Evolutionary conservation across 179 eudicot genomes (phyloP).

Genomic region (Nepenthes alata): DNA sequence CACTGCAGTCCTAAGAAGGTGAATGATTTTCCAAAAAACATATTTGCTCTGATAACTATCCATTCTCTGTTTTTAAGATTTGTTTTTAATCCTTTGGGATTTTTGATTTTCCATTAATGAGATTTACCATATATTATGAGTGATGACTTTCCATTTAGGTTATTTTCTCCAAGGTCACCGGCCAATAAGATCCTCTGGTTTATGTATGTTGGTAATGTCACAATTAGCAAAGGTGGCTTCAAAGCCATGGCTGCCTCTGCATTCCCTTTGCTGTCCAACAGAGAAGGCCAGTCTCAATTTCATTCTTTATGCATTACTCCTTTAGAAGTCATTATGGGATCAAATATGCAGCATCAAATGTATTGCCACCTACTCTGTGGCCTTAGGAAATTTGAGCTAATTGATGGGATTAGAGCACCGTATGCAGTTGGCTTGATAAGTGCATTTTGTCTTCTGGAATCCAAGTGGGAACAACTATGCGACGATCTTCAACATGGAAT

Average conservation of each 20-base stretch:
- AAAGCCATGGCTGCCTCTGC: conserved; percentile 32
- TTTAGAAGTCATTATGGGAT: conserved; percentile 20
- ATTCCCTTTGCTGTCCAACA: conserved; percentile 15
- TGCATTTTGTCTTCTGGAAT: conserved; percentile 22
- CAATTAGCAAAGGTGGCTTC: conserved; percentile 25
- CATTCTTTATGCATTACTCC: conserved; percentile 23
- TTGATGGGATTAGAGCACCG: conserved; percentile 27
- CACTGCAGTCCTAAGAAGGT: conserved; percentile 25
- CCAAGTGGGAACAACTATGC: conserved; percentile 20
- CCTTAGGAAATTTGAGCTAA: conserved; percentile 17
- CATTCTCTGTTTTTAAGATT: too few species aligned
- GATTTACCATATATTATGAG: background rate
- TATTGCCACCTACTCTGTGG: conserved; percentile 38
- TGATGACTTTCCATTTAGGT: conserved; percentile 9
- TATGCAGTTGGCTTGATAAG: conserved; percentile 26
- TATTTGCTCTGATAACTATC: background rate
- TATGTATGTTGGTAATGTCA: conserved; percentile 26
- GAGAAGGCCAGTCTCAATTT: conserved; percentile 12
- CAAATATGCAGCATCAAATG: conserved; percentile 30
- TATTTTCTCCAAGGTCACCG: conserved; percentile 18
- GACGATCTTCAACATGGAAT: conserved; percentile 13
- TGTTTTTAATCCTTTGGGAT: too few species aligned
- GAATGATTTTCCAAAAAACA: background rate
- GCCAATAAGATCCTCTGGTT: conserved; percentile 24
- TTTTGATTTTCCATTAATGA: too few species aligned